Evolutionary conservation across 1,284 basidiomycete species (phyloP), one percentile per base, ranked within the genome.

Genomic region (Peniophora sp.): DNA sequence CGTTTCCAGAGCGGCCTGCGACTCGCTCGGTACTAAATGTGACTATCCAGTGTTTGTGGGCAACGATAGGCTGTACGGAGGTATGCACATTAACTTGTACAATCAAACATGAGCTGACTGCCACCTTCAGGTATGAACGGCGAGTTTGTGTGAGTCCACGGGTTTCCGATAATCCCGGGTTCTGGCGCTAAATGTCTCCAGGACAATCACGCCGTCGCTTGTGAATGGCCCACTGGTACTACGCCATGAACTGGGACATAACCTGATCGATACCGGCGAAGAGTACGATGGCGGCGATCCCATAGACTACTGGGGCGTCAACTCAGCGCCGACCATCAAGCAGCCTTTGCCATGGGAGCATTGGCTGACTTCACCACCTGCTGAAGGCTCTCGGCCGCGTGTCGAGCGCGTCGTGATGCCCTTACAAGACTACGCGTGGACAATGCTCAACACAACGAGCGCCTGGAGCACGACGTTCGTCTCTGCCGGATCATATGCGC

Each of bases 261-360:
- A 83, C n/a, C 78, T 89, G 50, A 85, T 89, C 55, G 69, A 78
- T 2, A 84, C 89, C 3, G 90, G 90, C 6, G 90, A 92, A 66
- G 90, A 92, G 68, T 92, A 93, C 60, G 90, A 92, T 56, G 89
- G 89, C 2, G 88, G 88, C 1, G 82, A 68, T 54, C 82, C 72
- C 2, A 12, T 6, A 6, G 27, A 32, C 6, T 92, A 92, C 63
- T 87, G 76, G 55, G 90, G 90, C 2, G 76, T 76, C 43, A 90
- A 92, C 61, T 76, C 87, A 2, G 75, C 72, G 23, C 69, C 74
- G 38, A 63, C 78, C 55, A 53, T 67, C 20, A 61, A 66, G 12
- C 53, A 69, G 36, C 63, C 71, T 9, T 65, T 89, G 32, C 78
- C 82, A 10, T 93, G 90, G 90, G 63, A 69, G 0, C 79, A 87